These are phyloP conservation scores for Solanum peruvianum DNA, from an alignment of 257 asterid genomes.

Conservation along the genomic window DNA sequence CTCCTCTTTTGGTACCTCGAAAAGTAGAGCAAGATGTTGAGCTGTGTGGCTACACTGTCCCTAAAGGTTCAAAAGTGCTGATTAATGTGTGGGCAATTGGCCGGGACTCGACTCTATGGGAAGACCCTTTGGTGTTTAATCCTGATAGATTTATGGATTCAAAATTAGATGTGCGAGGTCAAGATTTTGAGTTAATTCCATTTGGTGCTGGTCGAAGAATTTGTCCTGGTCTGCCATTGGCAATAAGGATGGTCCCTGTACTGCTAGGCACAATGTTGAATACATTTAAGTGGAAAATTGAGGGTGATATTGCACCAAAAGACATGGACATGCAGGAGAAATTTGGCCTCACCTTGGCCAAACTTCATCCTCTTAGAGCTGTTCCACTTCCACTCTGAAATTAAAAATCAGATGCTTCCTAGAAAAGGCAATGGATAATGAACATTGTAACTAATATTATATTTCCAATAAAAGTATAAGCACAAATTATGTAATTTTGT, in stretches of 20 bases:
- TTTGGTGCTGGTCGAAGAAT: constrained; percentile 5
- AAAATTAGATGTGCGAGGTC: neutral
- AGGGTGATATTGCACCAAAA: neutral
- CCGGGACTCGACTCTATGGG: no score
- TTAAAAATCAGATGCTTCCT: no score
- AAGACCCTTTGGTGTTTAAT: no score
- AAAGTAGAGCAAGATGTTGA: no score
- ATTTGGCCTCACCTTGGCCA: neutral
- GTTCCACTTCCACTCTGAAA: neutral
- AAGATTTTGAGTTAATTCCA: constrained; percentile 5
- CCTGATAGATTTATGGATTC: neutral
- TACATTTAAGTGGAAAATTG: neutral
- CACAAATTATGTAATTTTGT: no score
- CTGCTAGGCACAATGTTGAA: constrained; percentile 1
- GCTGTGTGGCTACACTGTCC: no score
- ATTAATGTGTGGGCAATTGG: no score
- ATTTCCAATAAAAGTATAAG: no score
- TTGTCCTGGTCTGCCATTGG: constrained; percentile 6
- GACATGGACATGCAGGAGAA: constrained; percentile 2
- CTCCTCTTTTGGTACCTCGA: no score
- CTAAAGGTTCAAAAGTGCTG: no score
- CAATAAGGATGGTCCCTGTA: neutral
- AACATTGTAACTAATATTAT: no score
- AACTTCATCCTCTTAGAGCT: neutral
- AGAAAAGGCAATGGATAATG: no score